phyloP scores from a whole-genome alignment of 345 rosid genomes.

The Lumnitzera littorea region DNA sequence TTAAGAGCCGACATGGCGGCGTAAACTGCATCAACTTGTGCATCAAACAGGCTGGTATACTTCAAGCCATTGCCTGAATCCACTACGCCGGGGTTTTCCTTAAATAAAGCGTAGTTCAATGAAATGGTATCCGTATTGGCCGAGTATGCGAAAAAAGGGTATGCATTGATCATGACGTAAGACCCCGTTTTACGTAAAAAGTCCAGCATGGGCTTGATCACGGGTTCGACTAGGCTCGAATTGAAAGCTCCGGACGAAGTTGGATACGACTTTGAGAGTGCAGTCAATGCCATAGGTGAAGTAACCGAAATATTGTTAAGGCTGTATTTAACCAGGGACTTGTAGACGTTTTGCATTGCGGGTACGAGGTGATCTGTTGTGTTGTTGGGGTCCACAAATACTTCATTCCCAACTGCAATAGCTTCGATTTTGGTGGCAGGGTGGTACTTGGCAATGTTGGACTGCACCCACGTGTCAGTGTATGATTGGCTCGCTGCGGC shows the following conservation, averaged over 20 bases:
- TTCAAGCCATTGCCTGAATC: slow-evolving; percentile 80
- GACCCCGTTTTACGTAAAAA: slow-evolving; percentile 54
- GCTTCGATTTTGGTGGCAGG: slow-evolving; percentile 68
- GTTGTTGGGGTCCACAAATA: slow-evolving; percentile 68
- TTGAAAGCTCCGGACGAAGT: slow-evolving; percentile 81
- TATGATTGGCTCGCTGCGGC: slow-evolving; percentile 63
- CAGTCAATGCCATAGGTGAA: slow-evolving; percentile 69
- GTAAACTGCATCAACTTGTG: slow-evolving; percentile 84
- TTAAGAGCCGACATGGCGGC: slow-evolving; percentile 74
- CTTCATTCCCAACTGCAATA: slow-evolving; percentile 87
- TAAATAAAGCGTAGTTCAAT: slow-evolving; percentile 65
- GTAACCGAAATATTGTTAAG: slow-evolving; percentile 55
- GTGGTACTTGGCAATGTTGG: slow-evolving; percentile 43
- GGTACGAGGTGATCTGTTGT: slow-evolving; percentile 61
- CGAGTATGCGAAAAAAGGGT: slow-evolving; percentile 80
- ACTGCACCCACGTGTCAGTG: slow-evolving; percentile 75
- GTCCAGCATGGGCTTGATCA: slow-evolving; percentile 70
- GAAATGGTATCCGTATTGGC: slow-evolving; percentile 60
- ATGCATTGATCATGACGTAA: slow-evolving; percentile 70
- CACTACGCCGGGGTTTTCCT: slow-evolving; percentile 49
- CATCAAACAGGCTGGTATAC: slow-evolving; percentile 67
- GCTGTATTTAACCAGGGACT: slow-evolving; percentile 44
- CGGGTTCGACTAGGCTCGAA: slow-evolving; percentile 47
- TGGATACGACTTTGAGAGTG: slow-evolving; percentile 64
- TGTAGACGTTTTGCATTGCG: slow-evolving; percentile 70